Conservation (phyloP, 352 stramenopile genomes). For the Globisporangium carolinianum region DNA sequence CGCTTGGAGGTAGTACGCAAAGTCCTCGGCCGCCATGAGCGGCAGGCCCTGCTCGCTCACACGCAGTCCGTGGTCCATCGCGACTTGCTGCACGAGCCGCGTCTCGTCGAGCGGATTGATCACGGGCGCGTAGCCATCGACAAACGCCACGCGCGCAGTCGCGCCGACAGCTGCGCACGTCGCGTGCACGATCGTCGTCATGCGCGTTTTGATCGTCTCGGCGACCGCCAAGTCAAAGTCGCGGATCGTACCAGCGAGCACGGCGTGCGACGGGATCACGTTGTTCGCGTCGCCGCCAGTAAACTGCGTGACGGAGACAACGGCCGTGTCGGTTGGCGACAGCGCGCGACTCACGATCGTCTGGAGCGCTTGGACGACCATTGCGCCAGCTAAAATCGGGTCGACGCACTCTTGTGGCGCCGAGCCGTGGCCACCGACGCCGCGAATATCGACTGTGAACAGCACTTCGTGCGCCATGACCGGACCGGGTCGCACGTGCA, state of each 20-base stretch:
- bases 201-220: constrained; percentile 70
- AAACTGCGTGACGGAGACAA: constrained; percentile 90
- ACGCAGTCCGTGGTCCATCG: constrained; percentile 57
- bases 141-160: constrained; percentile 50
- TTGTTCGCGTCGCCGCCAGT: constrained; percentile 92
- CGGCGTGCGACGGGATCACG: constrained; percentile 86
- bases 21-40: constrained; percentile 94
- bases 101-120: constrained; percentile 79
- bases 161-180: constrained; percentile 80
- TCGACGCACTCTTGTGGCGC: constrained; percentile 90
- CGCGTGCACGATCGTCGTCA: constrained; percentile 82
- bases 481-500: constrained; percentile 84
- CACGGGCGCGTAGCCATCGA: constrained; percentile 68
- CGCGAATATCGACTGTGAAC: constrained; percentile 90
- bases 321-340: constrained; percentile 88
- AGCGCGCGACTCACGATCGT: constrained; percentile 88
- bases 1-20: constrained; percentile 86
- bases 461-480: constrained; percentile 91
- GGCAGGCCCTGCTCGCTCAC: constrained; percentile 75
- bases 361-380: constrained; percentile 90
- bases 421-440: constrained; percentile 92
- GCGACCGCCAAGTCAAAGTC: constrained; percentile 86
- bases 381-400: constrained; percentile 87
- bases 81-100: constrained; percentile 68
- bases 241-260: constrained; percentile 89